These are phyloP conservation scores for Viola odorata DNA, from an alignment of 345 rosid species.

Conservation along the genomic window DNA sequence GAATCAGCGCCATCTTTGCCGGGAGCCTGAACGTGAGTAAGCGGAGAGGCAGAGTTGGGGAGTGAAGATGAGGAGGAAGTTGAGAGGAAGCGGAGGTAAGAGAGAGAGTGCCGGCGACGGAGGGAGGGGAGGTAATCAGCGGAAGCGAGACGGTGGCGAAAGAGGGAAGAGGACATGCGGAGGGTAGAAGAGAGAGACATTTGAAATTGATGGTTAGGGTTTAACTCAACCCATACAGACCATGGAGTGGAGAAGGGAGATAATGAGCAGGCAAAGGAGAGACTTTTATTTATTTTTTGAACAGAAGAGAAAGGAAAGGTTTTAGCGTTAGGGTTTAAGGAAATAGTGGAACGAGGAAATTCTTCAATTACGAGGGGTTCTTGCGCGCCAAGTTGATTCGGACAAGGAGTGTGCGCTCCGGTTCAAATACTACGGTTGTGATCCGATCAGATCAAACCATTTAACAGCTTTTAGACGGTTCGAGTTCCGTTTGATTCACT, in stretches of 20 bases:
- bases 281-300: background rate
- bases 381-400: slow-evolving; percentile 3
- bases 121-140: slow-evolving; percentile 17
- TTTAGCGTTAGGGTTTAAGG: background rate
- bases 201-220: slow-evolving; percentile 17
- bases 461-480: too few relatives aligned
- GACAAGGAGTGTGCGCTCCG: too few relatives aligned
- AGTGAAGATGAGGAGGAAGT: slow-evolving; percentile 4
- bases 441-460: too few relatives aligned
- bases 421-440: too few relatives aligned
- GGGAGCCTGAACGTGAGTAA: slow-evolving; percentile 14
- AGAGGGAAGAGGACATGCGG: slow-evolving; percentile 54
- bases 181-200: slow-evolving; percentile 68
- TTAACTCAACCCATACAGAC: slow-evolving; percentile 36
- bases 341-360: background rate
- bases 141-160: slow-evolving; percentile 31
- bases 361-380: background rate
- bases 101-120: slow-evolving; percentile 24
- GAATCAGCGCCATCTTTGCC: slow-evolving; percentile 19
- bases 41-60: background rate
- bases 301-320: background rate
- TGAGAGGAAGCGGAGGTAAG: slow-evolving; percentile 41
- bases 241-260: background rate
- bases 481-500: too few relatives aligned
- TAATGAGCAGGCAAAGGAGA: background rate